phyloP scores from a whole-genome alignment of 148 eudicot species.

The Rhododendron henanense region DNA sequence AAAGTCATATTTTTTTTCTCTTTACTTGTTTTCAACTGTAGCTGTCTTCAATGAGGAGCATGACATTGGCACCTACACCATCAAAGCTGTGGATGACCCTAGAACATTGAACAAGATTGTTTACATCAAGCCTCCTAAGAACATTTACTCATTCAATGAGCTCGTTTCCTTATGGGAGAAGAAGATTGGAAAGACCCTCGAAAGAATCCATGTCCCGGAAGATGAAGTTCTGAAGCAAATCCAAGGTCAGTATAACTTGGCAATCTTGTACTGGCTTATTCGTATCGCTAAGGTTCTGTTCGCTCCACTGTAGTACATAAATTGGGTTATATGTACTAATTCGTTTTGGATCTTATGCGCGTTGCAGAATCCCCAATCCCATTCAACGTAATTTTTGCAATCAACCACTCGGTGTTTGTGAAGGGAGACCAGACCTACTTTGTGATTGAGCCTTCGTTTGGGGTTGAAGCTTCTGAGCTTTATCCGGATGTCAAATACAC shows the following conservation, averaged over 20 bases:
- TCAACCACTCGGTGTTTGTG: slow-evolving; percentile 50
- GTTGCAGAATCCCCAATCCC: slow-evolving; percentile 53
- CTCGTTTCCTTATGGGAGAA: slow-evolving; percentile 54
- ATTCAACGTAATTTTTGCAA: slow-evolving; percentile 25
- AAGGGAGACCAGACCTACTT: slow-evolving; percentile 59
- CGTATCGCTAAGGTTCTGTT: not conserved
- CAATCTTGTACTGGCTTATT: not conserved
- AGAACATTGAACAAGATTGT: slow-evolving; percentile 46
- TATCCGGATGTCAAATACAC: slow-evolving; percentile 79
- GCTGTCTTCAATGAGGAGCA: slow-evolving; percentile 41
- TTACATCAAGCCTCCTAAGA: slow-evolving; percentile 36
- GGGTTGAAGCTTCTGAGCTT: slow-evolving; percentile 70
- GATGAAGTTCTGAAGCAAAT: slow-evolving; percentile 39
- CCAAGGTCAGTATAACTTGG: slow-evolving; percentile 20
- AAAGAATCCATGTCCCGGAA: slow-evolving; percentile 33
- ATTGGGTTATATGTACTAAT: not conserved
- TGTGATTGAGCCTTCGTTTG: slow-evolving; percentile 50
- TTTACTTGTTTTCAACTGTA: slow-evolving; percentile 2
- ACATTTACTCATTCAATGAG: slow-evolving; percentile 36
- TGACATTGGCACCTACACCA: slow-evolving; percentile 47
- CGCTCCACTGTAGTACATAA: not conserved
- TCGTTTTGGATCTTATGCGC: not conserved
- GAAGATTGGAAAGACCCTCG: slow-evolving; percentile 40
- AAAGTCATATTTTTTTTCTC: not conserved
- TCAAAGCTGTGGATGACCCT: slow-evolving; percentile 53